Evolutionary conservation across 1,139 yeast species (phyloP).

Genomic region (Zygosaccharomyces sapae): DNA sequence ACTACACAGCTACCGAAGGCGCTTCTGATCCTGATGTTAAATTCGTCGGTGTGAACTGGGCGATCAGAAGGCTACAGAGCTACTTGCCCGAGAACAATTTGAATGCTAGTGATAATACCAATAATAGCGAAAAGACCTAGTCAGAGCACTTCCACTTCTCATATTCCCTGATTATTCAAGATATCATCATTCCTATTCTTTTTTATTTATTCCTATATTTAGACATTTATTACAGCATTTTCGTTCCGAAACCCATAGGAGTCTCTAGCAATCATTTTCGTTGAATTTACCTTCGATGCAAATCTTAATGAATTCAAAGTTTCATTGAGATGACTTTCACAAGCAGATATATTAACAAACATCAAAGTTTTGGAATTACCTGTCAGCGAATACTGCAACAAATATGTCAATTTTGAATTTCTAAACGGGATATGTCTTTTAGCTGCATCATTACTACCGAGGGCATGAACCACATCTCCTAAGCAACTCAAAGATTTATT

Average conservation of each 20-base stretch:
- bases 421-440: slow-evolving; percentile 52
- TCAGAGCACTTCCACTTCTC: not conserved
- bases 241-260: slow-evolving; percentile 1
- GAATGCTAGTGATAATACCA: slow-evolving; percentile 5
- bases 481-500: slow-evolving; percentile 83
- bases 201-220: slow-evolving; percentile 1
- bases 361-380: slow-evolving; percentile 87
- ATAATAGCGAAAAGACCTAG: slow-evolving; percentile 1
- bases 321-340: slow-evolving; percentile 59
- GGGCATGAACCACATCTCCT: slow-evolving; percentile 84
- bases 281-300: slow-evolving; percentile 75
- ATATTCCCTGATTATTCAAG: not conserved
- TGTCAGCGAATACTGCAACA: slow-evolving; percentile 76
- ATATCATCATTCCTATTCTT: not conserved
- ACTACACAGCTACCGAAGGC: slow-evolving; percentile 62
- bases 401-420: slow-evolving; percentile 65
- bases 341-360: slow-evolving; percentile 88
- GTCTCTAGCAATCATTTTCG: slow-evolving; percentile 38
- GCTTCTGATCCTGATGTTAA: slow-evolving; percentile 59
- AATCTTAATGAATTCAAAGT: slow-evolving; percentile 81
- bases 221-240: slow-evolving; percentile 4
- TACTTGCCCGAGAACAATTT: slow-evolving; percentile 42
- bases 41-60: slow-evolving; percentile 78
- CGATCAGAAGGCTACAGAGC: slow-evolving; percentile 61
- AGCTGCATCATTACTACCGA: slow-evolving; percentile 42